Conservation (phyloP, 2,329 filamentous ascomycete species). For the Teratosphaeria nubilosa region DNA sequence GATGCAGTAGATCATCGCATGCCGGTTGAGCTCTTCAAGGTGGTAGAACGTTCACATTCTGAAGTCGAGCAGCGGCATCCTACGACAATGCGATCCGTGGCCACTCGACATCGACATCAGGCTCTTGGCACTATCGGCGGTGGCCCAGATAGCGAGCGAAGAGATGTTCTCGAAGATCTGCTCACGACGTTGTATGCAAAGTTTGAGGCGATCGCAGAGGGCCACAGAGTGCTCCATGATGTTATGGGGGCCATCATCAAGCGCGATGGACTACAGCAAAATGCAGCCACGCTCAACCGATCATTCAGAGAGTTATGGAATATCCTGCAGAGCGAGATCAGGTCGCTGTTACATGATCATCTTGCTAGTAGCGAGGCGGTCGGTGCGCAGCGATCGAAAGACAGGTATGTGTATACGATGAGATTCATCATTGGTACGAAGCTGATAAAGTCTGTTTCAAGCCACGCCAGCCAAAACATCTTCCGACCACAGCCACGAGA, state of each 20-base stretch:
- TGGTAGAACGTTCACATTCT: conserved; percentile 89
- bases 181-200: conserved; percentile 90
- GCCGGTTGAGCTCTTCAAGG: conserved; percentile 83
- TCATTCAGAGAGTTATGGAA: conserved; percentile 98
- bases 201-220: conserved; percentile 93
- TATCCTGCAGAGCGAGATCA: conserved; percentile 93
- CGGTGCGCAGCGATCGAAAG: conserved; percentile 44
- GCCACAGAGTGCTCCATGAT: conserved; percentile 87
- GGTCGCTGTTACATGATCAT: conserved; percentile 88
- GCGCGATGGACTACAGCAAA: conserved; percentile 55
- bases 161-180: conserved; percentile 81
- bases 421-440: background rate
- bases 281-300: conserved; percentile 60
- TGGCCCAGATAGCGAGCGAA: conserved; percentile 27
- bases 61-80: conserved; percentile 91
- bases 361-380: conserved; percentile 82
- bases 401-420: conserved; percentile 9
- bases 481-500: conserved; percentile 44
- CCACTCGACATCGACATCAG: conserved; percentile 21
- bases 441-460: conserved; percentile 8
- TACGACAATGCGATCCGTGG: conserved; percentile 52
- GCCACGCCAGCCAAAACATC: conserved; percentile 39
- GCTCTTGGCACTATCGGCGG: conserved; percentile 6
- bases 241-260: conserved; percentile 77
- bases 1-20: conserved; percentile 86